phyloP scores from a whole-genome alignment of 2,329 filamentous ascomycete species.

The Fusarium sp. region DNA sequence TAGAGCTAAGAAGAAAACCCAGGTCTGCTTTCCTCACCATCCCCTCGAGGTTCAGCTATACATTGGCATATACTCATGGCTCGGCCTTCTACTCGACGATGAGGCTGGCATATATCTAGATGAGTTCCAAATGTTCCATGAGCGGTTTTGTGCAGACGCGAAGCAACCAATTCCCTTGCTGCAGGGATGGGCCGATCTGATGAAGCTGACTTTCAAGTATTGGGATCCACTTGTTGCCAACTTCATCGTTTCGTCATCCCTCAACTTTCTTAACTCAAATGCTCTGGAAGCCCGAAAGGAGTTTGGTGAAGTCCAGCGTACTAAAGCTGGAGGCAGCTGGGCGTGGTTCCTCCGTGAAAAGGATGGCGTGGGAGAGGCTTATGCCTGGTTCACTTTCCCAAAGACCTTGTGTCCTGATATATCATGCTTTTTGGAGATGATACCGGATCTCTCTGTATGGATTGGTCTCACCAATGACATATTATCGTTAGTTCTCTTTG shows the following conservation, averaged over 20 bases:
- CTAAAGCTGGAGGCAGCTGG: conserved; percentile 1
- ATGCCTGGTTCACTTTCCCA: conserved; percentile 18
- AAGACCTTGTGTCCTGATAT: not conserved
- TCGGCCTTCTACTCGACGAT: conserved; percentile 15
- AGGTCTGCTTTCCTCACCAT: conserved; percentile 21
- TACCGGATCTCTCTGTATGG: conserved; percentile 13
- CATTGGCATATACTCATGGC: conserved; percentile 13
- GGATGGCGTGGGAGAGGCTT: conserved; percentile 14
- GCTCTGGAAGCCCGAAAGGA: conserved; percentile 8
- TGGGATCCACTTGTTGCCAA: conserved; percentile 19
- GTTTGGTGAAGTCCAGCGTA: not conserved
- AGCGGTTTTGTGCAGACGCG: not conserved
- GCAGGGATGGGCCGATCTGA: conserved; percentile 17
- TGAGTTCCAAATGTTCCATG: conserved; percentile 15
- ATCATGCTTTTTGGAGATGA: conserved; percentile 13
- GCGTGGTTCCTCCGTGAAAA: conserved; percentile 28
- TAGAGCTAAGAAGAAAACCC: rapidly evolving
- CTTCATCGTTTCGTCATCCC: conserved; percentile 11
- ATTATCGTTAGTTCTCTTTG: not conserved
- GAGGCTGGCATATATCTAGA: not conserved
- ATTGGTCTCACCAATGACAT: conserved; percentile 9
- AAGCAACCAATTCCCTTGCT: not conserved
- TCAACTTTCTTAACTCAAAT: conserved; percentile 14
- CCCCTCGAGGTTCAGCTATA: conserved; percentile 10
- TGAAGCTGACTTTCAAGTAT: not conserved